A percentile compares a stretch with the other conserved stretches of the same genome.
phyloP scores from a whole-genome alignment of 208 protist species.

The Tritrichomonas musculus region DNA sequence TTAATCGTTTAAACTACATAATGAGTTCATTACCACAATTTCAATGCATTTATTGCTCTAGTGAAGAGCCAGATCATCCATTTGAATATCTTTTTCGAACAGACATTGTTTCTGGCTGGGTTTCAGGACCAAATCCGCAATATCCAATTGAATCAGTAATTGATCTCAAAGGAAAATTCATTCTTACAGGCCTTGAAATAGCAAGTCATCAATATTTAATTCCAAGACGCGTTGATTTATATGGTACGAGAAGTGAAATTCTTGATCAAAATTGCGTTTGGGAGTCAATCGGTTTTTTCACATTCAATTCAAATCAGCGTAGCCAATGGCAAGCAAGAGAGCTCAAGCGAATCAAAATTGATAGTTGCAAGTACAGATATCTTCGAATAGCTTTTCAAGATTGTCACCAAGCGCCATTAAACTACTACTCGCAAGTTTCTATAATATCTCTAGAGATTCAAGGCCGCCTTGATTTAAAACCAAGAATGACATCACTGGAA shows the following conservation, averaged over 20 bases:
- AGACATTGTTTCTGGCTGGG: not conserved
- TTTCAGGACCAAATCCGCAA: not conserved
- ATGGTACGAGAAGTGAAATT: not conserved
- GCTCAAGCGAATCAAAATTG: not conserved
- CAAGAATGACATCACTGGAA: not conserved
- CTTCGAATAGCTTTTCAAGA: not conserved
- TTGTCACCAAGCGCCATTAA: not conserved
- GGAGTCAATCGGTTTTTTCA: not conserved
- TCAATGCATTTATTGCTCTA: not conserved
- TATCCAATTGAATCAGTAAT: not conserved
- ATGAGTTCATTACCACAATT: not conserved
- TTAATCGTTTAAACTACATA: not conserved
- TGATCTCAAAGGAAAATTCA: not conserved
- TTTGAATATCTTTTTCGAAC: not conserved
- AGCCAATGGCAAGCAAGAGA: constrained; percentile 1
- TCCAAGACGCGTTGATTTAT: not conserved
- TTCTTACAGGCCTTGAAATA: not conserved
- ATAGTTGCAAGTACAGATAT: not conserved
- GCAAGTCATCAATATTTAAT: constrained; percentile 3
- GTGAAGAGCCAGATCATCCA: not conserved
- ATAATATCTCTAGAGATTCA: not conserved
- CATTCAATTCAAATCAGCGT: not conserved
- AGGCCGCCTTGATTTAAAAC: not conserved
- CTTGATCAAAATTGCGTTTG: not conserved
- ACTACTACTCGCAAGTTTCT: not conserved